Base-by-base conservation (phyloP, 306 rosid species). In the Citrullus amarus region DNA sequence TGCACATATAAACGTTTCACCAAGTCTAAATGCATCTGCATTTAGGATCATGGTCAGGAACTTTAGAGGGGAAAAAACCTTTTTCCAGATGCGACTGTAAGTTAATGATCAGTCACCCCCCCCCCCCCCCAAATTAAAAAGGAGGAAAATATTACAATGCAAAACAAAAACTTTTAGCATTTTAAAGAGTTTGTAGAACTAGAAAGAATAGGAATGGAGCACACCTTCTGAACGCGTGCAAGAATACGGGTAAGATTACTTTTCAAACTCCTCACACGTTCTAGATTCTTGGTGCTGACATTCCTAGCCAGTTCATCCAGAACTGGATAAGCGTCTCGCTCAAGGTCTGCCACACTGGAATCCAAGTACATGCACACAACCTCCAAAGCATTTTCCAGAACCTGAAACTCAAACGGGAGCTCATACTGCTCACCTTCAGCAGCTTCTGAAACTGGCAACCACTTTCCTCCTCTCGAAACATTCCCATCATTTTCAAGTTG, bases 271-370 rank as follows among this genome's bases (percentile, higher is more conserved):
- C 99, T 77, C 70, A 95, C 99, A 74, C 85, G 97, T 80, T 95
- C 99, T 83, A 95, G 97, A 88, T 95, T 95, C 83, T 91, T 95
- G 78, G 99, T 92, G 85, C 99, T 95, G 77, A 95, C 99, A 83
- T 89, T 92, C 85, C 86, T 86, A n/a, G 98, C 98, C 81, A 92
- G 88, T 79, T 92, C 98, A 86, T 96, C 99, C 61, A 96, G 80
- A 8, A 96, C 89, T 72, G 99, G 99, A 86, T 96, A 96, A 56
- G 98, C 99, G 60, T 82, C 89, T 82, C 86, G 88, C 89, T 95
- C 99, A 71, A 95, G 97, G 81, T 89, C 96, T 18, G 92, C 91
- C 84, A 92, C 99, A 79, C 68, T 86, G 4, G 93, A 87, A 84
- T 92, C 97, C 78, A 95, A 84, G 81, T 78, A 88, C 4, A 86